Percentiles rank a stretch among this genome's conserved stretches.
Conservation (phyloP, 2,329 filamentous ascomycete species). For the Curvularia sp. region DNA sequence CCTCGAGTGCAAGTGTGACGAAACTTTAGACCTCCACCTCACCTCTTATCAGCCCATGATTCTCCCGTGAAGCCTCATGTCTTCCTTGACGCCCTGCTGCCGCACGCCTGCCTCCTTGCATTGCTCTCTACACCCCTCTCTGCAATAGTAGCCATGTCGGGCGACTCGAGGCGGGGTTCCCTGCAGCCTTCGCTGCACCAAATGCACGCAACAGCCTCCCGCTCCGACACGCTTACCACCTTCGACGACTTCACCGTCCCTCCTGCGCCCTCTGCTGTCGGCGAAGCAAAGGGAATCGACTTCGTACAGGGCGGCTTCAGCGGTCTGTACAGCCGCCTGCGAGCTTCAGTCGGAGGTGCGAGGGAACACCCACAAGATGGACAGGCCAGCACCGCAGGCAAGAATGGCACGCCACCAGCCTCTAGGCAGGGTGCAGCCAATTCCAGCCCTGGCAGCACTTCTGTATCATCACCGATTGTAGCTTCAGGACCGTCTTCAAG, state of each 20-base stretch:
- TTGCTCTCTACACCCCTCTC: constrained; percentile 7
- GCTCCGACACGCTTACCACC: constrained; percentile 82
- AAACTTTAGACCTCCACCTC: constrained; percentile 3
- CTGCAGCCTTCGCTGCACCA: constrained; percentile 67
- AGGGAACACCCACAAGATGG: constrained; percentile 57
- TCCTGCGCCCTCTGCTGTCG: constrained; percentile 62
- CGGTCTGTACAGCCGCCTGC: constrained; percentile 84
- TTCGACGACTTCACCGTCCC: constrained; percentile 90
- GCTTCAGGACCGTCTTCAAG: constrained; percentile 47
- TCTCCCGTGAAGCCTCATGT: constrained; percentile 31
- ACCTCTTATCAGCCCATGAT: constrained; percentile 12
- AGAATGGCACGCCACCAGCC: constrained; percentile 20
- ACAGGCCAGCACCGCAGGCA: constrained; percentile 35
- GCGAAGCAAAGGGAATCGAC: constrained; percentile 76
- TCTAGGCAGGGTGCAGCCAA: constrained; percentile 22
- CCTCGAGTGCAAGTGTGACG: constrained; percentile 9
- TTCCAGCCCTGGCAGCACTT: constrained; percentile 37
- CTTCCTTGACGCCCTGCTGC: constrained; percentile 17
- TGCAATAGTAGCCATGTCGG: constrained; percentile 35
- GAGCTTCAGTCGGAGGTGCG: constrained; percentile 77
- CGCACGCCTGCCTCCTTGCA: constrained; percentile 8
- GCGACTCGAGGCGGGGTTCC: constrained; percentile 30
- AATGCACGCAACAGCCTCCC: constrained; percentile 88
- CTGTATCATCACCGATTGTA: constrained; percentile 47
- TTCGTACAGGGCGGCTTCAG: constrained; percentile 84